Percentiles rank a stretch among this genome's conserved stretches.
Evolutionary conservation across 768 basidiomycete genomes (phyloP).

Genomic region (Boletus vermiculosoides): DNA sequence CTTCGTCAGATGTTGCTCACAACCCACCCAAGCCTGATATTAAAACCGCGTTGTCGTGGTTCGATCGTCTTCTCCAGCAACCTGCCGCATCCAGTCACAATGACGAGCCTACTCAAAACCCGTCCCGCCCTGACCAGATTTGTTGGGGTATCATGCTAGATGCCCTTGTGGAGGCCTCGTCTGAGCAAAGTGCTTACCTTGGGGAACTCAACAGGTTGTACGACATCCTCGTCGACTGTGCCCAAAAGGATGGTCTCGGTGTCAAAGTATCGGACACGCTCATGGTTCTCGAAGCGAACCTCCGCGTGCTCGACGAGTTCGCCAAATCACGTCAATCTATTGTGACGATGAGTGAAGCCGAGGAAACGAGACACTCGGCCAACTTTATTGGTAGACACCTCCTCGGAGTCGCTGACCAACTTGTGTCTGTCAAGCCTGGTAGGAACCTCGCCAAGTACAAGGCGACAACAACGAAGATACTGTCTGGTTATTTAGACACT

Average conservation of each 20-base stretch:
- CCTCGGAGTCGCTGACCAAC: not conserved
- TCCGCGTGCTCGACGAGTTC: slow-evolving; percentile 31
- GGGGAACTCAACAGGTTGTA: slow-evolving; percentile 58
- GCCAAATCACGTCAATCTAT: not conserved
- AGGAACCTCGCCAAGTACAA: slow-evolving; percentile 18
- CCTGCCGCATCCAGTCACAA: slow-evolving; percentile 34
- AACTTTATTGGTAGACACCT: slow-evolving; percentile 31
- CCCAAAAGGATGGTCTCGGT: slow-evolving; percentile 34
- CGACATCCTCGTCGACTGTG: slow-evolving; percentile 36
- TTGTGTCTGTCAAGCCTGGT: slow-evolving; percentile 13
- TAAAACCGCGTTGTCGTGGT: slow-evolving; percentile 67
- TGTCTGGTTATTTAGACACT: slow-evolving; percentile 20
- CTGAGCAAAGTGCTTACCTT: slow-evolving; percentile 38
- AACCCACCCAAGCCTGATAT: slow-evolving; percentile 43
- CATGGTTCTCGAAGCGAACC: slow-evolving; percentile 45
- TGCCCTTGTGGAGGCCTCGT: slow-evolving; percentile 42
- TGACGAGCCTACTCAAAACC: slow-evolving; percentile 41
- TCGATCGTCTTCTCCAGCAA: slow-evolving; percentile 57
- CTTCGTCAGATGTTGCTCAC: slow-evolving; percentile 14
- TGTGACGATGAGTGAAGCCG: not conserved
- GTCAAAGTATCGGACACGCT: slow-evolving; percentile 40
- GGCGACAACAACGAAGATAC: slow-evolving; percentile 10
- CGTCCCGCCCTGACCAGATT: slow-evolving; percentile 49
- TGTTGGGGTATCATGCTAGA: slow-evolving; percentile 65
- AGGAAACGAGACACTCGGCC: slow-evolving; percentile 14